Evolutionary conservation across 2,329 filamentous ascomycete species (phyloP), one percentile per base, ranked within the genome.

Genomic region (Ophiostoma quercus): DNA sequence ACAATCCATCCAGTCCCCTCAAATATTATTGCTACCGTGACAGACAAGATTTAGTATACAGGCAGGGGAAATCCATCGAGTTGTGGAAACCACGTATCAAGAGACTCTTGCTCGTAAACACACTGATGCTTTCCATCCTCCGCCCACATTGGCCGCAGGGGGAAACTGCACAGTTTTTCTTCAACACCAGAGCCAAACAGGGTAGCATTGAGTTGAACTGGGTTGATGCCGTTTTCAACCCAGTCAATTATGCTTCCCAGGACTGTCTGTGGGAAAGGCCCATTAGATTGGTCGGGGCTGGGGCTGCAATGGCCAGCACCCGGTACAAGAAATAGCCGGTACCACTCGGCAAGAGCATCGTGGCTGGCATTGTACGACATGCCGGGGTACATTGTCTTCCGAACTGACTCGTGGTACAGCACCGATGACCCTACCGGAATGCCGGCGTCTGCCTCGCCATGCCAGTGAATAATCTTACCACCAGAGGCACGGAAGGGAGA

Each of bases 331-430:
- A 57, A 29, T 12, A 57, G n/a, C n/a, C 51, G 19, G 22, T 57
- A 29, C 51, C 19, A 57, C 4, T 57, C 51, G n/a, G 51, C 19
- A 5, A 22, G 51, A 25, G 51, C 51, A 57, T 57, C 51, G 14
- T 57, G 51, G 22, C 51, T 57, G 11, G 51, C 22, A 57, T 57
- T 57, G 51, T 57, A 57, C n/a, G 19, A 57, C n/a, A 57, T 22
- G 19, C 51, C 51, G 51, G 51, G 51, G 22, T 57, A 57, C 51
- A 57, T 57, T 57, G 51, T 57, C 51, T 57, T 57, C 3, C 51
- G 51, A 11, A 57, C 51, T 25, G 51, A 57, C 22, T 57, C 51
- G 51, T 57, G 51, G 51, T 57, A 57, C 1, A 57, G 51, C n/a
- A 57, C 22, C 51, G 51, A 57, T 3, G 8, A 29, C 5, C 19